Base-by-base conservation (phyloP, 2,329 filamentous ascomycete genomes). In the Pseudogymnoascus sp. region DNA sequence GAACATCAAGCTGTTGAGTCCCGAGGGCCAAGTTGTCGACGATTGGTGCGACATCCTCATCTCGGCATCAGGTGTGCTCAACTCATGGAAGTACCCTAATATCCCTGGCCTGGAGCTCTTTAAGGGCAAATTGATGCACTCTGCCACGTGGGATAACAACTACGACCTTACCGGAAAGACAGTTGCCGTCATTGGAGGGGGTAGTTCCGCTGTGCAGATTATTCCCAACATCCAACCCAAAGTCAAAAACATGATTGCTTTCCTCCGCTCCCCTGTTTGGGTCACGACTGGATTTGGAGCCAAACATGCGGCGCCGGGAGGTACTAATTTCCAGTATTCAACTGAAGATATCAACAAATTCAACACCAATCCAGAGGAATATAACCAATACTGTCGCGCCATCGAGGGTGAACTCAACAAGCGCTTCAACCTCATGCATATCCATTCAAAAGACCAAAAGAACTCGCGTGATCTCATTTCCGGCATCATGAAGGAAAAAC, bases 231-330 rank as follows among this genome's bases (percentile, higher is more conserved):
- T 82, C 45, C 77, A 79, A 4, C 79, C 78, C 60, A 73, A 77
- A 4, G 79, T 79, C 4, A 74, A 76, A 1, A 74, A 79, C 15
- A 69, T 85, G 18, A 80, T 79, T 0, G 72, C 84, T n/a, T 84
- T 80, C 69, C 80, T 85, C 67, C 74, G 83, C 31, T 80, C 80
- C 0, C 79, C 82, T 0, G 83, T 83, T 65, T 86, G 82, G 82
- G 69, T 85, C 7, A 66, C 66, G 0, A 61, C 64, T 62, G 69
- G 63, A 60, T 69, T 58, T 64, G 67, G 52, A 65, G 69, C 69
- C 61, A 71, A 66, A 33, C 65, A 60, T 55, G 65, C 67, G 2
- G 66, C 63, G 3, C 64, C 64, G 18, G 64, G 63, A 18, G 64
- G 65, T 25, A 65, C 65, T 3, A 67, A 67, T 35, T 67, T 66